Evolutionary conservation across 176 grass and related monocot species (phyloP).

Genomic region (Musa itinerans): DNA sequence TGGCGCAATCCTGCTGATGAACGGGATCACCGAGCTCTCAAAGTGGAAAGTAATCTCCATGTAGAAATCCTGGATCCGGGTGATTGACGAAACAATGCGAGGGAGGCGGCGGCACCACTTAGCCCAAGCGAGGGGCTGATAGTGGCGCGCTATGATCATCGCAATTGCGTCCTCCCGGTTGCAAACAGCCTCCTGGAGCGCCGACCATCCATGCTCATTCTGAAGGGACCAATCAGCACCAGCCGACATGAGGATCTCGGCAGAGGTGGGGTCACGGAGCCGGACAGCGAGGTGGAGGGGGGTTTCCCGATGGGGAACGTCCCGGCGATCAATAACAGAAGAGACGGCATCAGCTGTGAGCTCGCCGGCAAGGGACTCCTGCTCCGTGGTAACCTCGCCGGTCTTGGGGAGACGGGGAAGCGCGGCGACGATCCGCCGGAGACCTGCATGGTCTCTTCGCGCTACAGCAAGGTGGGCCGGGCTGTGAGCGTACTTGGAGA

Average conservation of each 20-base stretch:
- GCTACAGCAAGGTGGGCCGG: conserved; percentile 65
- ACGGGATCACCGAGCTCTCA: conserved; percentile 95
- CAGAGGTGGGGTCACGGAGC: conserved; percentile 61
- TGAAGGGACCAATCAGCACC: conserved; percentile 98
- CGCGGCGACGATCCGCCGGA: conserved; percentile 31
- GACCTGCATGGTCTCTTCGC: conserved; percentile 51
- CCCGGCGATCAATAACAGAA: conserved; percentile 61
- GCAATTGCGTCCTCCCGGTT: conserved; percentile 74
- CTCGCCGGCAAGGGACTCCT: conserved; percentile 61
- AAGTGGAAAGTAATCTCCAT: conserved; percentile 99
- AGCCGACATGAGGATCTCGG: conserved; percentile 73
- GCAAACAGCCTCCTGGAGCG: conserved; percentile 88
- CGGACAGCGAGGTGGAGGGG: conserved; percentile 88
- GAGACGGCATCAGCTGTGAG: conserved; percentile 60
- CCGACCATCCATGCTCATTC: conserved; percentile 87
- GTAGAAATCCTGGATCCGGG: conserved; percentile 78
- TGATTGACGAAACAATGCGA: conserved; percentile 64
- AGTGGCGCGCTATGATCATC: conserved; percentile 79
- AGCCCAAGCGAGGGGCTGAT: conserved; percentile 94
- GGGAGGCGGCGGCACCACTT: conserved; percentile 94
- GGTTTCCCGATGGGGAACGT: conserved; percentile 73
- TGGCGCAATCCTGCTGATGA: conserved; percentile 84
- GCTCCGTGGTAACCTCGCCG: conserved; percentile 59
- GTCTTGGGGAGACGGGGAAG: conserved; percentile 62
- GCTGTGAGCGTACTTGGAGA: conserved; percentile 66